Percentiles rank a stretch among this genome's conserved stretches.
Conservation (phyloP, 441 rosid genomes). For the Theobroma grandiflorum region DNA sequence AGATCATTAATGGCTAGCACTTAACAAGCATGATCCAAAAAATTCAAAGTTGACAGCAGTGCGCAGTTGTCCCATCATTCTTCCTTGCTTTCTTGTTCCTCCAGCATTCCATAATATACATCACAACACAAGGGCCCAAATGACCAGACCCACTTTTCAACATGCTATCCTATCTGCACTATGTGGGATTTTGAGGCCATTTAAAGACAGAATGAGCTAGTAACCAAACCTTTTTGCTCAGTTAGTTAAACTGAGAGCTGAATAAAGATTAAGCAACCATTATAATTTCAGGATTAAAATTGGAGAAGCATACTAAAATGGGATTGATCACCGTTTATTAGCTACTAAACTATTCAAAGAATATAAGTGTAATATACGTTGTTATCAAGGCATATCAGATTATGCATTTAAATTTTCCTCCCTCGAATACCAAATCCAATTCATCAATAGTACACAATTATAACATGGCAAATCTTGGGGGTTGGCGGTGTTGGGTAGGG, state of each 20-base stretch:
- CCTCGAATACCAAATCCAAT: not conserved
- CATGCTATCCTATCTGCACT: not conserved
- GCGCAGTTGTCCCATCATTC: not conserved
- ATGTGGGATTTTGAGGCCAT: not conserved
- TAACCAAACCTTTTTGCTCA: not conserved
- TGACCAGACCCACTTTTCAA: not conserved
- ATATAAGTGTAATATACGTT: not conserved
- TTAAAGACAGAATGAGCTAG: not conserved
- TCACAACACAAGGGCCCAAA: constrained; percentile 4
- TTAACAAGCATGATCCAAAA: not conserved
- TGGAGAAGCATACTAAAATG: not conserved
- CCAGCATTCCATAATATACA: not conserved
- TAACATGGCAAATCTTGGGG: too few species aligned
- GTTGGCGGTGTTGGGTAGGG: too few species aligned
- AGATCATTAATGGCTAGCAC: not conserved
- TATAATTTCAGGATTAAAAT: not conserved
- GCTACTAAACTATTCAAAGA: not conserved
- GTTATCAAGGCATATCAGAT: not conserved
- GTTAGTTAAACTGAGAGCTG: constrained; percentile 1
- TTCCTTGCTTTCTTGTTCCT: not conserved
- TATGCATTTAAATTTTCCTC: not conserved
- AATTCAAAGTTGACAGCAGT: constrained; percentile 9
- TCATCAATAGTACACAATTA: not conserved
- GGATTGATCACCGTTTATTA: not conserved
- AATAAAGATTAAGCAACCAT: constrained; percentile 1